Conservation (phyloP, 2,329 filamentous ascomycete species). For the Penicillium sp. region DNA sequence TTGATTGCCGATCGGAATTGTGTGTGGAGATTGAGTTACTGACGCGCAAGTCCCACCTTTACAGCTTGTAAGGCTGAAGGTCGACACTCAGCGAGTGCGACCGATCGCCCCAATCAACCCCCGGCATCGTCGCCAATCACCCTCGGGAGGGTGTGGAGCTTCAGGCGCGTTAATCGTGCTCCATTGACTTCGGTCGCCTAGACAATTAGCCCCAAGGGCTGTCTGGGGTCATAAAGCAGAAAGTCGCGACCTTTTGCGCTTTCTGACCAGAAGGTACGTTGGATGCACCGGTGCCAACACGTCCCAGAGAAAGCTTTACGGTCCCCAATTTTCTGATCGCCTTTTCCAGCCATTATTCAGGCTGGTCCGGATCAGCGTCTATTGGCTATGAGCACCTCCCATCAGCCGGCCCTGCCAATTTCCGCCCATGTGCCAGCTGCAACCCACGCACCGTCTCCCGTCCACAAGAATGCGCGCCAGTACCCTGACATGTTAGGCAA, state of each 20-base stretch:
- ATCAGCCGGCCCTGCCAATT: constrained; percentile 44
- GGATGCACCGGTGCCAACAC: constrained; percentile 63
- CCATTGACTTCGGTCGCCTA: constrained; percentile 18
- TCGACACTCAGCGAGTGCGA: constrained; percentile 25
- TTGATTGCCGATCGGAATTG: constrained; percentile 18
- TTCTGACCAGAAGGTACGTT: constrained; percentile 53
- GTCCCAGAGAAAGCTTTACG: constrained; percentile 22
- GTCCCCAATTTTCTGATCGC: constrained; percentile 29
- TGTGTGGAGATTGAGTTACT: constrained; percentile 7
- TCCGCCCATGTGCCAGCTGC: constrained; percentile 44
- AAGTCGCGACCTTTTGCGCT: constrained; percentile 23
- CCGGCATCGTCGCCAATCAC: constrained; percentile 18
- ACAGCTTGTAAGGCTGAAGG: constrained; percentile 21
- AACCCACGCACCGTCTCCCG: constrained; percentile 30
- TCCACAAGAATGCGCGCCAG: constrained; percentile 33
- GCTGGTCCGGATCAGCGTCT: constrained; percentile 33
- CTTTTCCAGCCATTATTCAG: constrained; percentile 30
- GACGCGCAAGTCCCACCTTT: constrained; percentile 12
- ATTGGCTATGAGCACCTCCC: constrained; percentile 47
- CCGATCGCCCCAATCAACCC: constrained; percentile 20
- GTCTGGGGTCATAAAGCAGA: background rate
- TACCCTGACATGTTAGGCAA: constrained; percentile 54
- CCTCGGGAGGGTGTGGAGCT: constrained; percentile 26
- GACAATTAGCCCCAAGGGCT: background rate
- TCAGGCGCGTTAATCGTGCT: constrained; percentile 20